Conservation (phyloP, 257 asterid genomes). For the Solanum chmielewskii region DNA sequence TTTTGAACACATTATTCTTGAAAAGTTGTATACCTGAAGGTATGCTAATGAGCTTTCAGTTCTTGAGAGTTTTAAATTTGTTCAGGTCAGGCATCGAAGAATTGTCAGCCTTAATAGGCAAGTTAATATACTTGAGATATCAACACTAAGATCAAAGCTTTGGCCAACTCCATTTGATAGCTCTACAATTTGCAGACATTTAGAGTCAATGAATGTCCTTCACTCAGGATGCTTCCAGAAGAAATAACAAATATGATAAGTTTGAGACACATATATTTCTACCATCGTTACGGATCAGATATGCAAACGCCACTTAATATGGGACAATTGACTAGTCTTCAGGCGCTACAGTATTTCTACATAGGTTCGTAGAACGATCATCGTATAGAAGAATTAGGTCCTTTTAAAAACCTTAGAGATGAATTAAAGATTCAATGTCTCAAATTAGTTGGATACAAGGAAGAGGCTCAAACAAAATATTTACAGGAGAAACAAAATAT, state of each 20-base stretch:
- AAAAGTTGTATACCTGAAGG: not conserved
- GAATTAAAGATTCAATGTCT: not conserved
- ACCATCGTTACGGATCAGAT: no score
- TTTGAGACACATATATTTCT: conserved; percentile 13
- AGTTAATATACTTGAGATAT: conserved; percentile 4
- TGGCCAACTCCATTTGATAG: conserved; percentile 2
- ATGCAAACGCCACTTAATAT: conserved; percentile 1
- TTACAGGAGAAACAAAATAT: not conserved
- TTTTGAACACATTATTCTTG: not conserved
- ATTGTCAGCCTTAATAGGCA: not conserved
- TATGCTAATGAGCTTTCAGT: not conserved
- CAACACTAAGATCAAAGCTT: accelerated
- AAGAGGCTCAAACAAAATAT: not conserved
- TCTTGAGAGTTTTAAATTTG: not conserved
- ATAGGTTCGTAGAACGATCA: conserved; percentile 7
- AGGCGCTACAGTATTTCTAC: not conserved
- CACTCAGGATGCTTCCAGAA: not conserved
- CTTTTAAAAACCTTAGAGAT: conserved; percentile 9
- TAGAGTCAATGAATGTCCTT: not conserved
- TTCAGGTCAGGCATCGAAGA: accelerated
- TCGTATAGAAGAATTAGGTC: conserved; percentile 14
- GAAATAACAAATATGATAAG: conserved; percentile 1
- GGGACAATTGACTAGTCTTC: conserved; percentile 17
- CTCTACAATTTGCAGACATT: conserved; percentile 12
- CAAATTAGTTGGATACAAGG: no score